phyloP scores from a whole-genome alignment of 495 filamentous ascomycete genomes.

The Hypoxylon perforatum region DNA sequence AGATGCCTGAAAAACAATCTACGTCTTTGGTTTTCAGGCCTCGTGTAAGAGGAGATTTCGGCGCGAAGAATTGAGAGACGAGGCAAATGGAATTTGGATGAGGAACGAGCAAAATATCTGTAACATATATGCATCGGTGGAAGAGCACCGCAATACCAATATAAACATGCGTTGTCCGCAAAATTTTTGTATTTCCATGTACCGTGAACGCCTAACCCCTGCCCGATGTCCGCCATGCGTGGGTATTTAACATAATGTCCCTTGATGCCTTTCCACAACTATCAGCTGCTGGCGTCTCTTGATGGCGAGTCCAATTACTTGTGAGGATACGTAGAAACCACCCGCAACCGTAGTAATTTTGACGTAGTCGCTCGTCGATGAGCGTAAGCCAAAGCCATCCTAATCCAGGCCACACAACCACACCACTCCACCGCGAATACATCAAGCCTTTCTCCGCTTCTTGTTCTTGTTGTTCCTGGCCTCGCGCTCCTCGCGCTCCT shows the following conservation, averaged over 20 bases:
- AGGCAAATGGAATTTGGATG: slow-evolving; percentile 27
- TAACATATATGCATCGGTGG: slow-evolving; percentile 32
- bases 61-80: slow-evolving; percentile 1
- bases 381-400: no score
- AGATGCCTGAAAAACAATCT: slow-evolving; percentile 25
- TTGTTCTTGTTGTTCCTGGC: slow-evolving; percentile 65
- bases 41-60: slow-evolving; percentile 9
- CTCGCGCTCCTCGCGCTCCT: slow-evolving; percentile 71
- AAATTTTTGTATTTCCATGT: slow-evolving; percentile 3
- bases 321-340: no score
- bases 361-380: no score
- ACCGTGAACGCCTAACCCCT: slow-evolving; percentile 31
- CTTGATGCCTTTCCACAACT: background rate
- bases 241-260: slow-evolving; percentile 38
- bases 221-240: slow-evolving; percentile 23
- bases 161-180: slow-evolving; percentile 20
- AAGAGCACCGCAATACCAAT: slow-evolving; percentile 33
- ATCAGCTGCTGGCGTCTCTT: background rate
- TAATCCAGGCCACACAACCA: no score
- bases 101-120: slow-evolving; percentile 28
- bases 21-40: slow-evolving; percentile 13
- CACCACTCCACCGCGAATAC: no score
- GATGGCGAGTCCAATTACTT: background rate
- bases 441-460: slow-evolving; percentile 72
- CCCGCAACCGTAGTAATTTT: no score